Conservation (phyloP, 169 alveolate species). For the Toxoplasma gondii region DNA sequence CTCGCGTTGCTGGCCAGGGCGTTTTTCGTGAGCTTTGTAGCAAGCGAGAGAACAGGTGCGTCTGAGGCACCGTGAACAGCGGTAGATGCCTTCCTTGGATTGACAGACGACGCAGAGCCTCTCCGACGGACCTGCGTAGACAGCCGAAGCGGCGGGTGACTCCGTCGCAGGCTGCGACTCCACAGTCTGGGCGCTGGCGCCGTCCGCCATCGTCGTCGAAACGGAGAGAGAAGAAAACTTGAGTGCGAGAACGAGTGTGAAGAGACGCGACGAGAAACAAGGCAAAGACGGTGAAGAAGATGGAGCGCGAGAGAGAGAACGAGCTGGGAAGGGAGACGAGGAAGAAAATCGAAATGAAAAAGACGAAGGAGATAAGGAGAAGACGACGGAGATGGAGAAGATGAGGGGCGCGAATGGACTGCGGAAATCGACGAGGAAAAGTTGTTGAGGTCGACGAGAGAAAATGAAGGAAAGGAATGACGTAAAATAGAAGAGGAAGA, state of each 20-base stretch:
- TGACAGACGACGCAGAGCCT: neutral
- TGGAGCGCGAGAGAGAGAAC: neutral
- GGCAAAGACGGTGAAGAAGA: neutral
- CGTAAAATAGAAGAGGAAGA: neutral
- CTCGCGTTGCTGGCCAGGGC: neutral
- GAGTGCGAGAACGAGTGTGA: neutral
- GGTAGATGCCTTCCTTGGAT: slow-evolving; percentile 21
- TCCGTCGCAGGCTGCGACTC: neutral
- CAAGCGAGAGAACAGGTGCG: slow-evolving; percentile 25
- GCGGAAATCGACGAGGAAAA: neutral
- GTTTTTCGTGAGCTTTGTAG: slow-evolving; percentile 20
- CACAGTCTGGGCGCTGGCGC: neutral
- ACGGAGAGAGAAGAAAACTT: neutral
- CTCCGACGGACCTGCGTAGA: neutral
- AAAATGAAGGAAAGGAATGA: neutral
- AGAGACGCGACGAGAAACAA: neutral
- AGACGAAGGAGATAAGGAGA: neutral
- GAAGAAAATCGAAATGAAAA: neutral
- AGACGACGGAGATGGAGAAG: too few species aligned
- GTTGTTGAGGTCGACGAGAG: neutral
- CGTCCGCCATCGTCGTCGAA: neutral
- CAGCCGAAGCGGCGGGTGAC: neutral
- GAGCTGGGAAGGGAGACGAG: neutral
- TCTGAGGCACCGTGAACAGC: slow-evolving; percentile 11
- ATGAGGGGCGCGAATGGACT: too few species aligned